Base-by-base conservation (phyloP, 1,139 yeast genomes). In the Pichia sp. region DNA sequence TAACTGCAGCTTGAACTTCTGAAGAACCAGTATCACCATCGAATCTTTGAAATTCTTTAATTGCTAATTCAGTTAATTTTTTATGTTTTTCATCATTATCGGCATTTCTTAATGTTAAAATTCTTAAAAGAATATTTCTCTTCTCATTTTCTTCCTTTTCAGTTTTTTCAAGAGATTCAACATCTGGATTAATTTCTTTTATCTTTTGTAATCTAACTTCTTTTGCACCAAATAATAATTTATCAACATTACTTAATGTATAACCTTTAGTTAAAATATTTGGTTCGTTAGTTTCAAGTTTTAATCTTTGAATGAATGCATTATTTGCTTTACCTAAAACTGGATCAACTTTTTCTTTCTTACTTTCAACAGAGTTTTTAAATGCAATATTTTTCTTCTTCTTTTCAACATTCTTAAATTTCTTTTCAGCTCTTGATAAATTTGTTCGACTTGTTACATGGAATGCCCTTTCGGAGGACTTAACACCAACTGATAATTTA, bases 21-120 rank as follows among this genome's bases (percentile, higher is more conserved):
- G 96, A 80, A 0, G 96, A 86, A 1, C 95, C 97, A 0, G 97
- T 87, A 62, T 92, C 97, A 42, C 96, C 96, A 41, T 82, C 87
- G 52, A 76, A 74, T 59, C 96, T 75, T 55, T 78, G 80, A 63
- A 92, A 89, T 65, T 89, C 97, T 54, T 75, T 68, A 45, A 79
- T 74, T 1, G 97, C 96, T 47, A 83, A 64, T 42, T 66, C 65
- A 7, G 78, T 68, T 24, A 90, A 87, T 54, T 78, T 62, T 53
- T 76, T 76, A 60, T 74, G 71, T 49, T 72, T 71, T 53, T 85
- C 90, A 28, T 66, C 63, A 40, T 74, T 71, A 55, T 74, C 74
- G 28, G 95, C 75, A 64, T 90, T 90, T 63, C 74, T 82, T 66
- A 87, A 74, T 56, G 78, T 77, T 50, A 89, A 69, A 45, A 90